Base-by-base conservation (phyloP, 108 stramenopile genomes). In the Epithemia pelagica region DNA sequence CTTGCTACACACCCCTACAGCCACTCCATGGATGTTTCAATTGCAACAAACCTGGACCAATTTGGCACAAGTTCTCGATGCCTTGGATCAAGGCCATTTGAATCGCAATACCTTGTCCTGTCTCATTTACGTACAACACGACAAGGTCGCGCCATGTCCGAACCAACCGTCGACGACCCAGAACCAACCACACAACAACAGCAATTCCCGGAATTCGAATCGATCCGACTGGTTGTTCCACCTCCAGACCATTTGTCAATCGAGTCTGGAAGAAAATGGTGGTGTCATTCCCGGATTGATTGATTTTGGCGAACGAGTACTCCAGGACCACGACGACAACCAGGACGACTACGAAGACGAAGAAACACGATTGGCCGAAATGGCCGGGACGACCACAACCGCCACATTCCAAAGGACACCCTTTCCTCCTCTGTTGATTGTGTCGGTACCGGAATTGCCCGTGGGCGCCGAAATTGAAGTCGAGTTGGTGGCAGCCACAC, bases 1-100 rank as follows among this genome's bases (percentile, higher is more conserved):
- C 5, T 46, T 46, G 5, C 37, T 15, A 46, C 10, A 5, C 5
- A 46, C 37, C 5, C n/a, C n/a, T n/a, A 46, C 37, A 46, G 37
- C 37, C 10, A 46, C 37, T 46, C 5, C 5, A 10, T 93, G 88
- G 87, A 69, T 63, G 24, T 30, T 69, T 37, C 87, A 93, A 70
- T 53, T 93, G 56, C 68, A 79, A 54, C 91, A 88, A 71, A 84
- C 87, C 58, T 93, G 91, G 91, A 88, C 52, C 52, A 93, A 93
- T 78, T 74, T 84, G 1, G 88, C 91, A n/a, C 51, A 76, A 30
- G 86, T 90, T 0, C 56, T 93, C 51, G 91, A 93, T 79, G 83
- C 85, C 7, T 65, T 93, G 28, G 80, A 90, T 27, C 87, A 82
- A 54, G 81, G 81, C 32, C 78, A 72, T n/a, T 73, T 93, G 58